Base-by-base conservation (phyloP, 2,329 filamentous ascomycete genomes). In the Dissoconium aciculare region DNA sequence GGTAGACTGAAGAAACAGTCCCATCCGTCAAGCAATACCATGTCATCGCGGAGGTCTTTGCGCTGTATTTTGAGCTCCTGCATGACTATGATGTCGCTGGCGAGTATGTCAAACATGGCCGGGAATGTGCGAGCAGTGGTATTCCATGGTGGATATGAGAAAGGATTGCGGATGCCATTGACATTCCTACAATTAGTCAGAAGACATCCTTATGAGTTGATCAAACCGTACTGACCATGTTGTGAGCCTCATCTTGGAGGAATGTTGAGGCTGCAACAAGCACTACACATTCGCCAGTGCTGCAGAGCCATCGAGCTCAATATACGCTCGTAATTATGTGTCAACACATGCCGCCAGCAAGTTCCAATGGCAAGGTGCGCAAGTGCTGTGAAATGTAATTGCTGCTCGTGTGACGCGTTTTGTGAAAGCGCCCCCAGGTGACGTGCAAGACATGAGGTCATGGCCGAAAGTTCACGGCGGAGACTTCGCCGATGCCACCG, bases 31-130 rank as follows among this genome's bases (percentile, higher is more conserved):
- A 95, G 74, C 17, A 95, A 63, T 6, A 95, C 85, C 83, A 95
- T 95, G 45, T 95, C 89, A 64, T 95, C 89, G 24, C 66, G 69
- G 2, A 98, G 63, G 44, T 94, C 85, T 52, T 93, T 93, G 34
- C 78, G 70, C 51, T 95, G 89, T 24, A 95, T 94, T 58, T 95
- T 98, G 26, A 83, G 76, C 57, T 95, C 89, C 55, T 98, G 89
- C 63, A 95, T 84, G 35, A 94, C 68, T 11, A 95, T 74, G 40
- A 98, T 89, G 53, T 98, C 89, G 31, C 85, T 75, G 52, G 89
- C 80, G 5, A 98, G 68, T 26, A 78, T 80, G 43, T 93, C 81
- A 57, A 98, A 95, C 89, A 95, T 95, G 42, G 77, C 68, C 27
- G 54, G 51, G 47, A 63, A 66, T 10, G 59, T 57, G 35, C 59